Evolutionary conservation across 2,329 filamentous ascomycete species (phyloP), one percentile per base, ranked within the genome.

Genomic region (Pyrenophora teres): DNA sequence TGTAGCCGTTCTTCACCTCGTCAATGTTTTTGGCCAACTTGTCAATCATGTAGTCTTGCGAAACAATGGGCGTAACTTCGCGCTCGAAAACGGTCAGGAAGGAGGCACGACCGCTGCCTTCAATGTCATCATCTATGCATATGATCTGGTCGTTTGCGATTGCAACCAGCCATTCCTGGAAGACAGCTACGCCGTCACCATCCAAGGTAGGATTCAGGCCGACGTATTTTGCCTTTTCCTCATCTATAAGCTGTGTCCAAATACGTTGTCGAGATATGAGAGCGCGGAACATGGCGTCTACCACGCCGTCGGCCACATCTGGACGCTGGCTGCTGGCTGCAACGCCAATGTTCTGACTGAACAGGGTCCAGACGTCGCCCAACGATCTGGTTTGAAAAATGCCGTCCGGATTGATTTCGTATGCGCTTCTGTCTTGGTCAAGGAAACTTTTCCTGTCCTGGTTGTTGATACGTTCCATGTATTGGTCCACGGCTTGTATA

Each of bases 131-230:
- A 73, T 97, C 94, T 67, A 99, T 96, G 74, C 92, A 97, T 50
- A 92, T 92, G 71, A 99, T 97, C 74, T 99, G 94, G 76, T 99
- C 94, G 77, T 99, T 99, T 63, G 95, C 94, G 50, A 95, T 91
- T 39, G 94, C 92, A 46, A 99, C 87, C 49, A 99, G 87, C 92
- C 93, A 99, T 77, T 99, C 94, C 68, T 87, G 84, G 37, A 87
- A 72, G 16, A 81, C 74, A 71, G 96, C 90, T 23, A 96, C 79
- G 3, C 88, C 85, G 71, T 96, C 91, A 15, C 88, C 85, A 72
- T 96, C 91, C 15, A 85, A 83, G 0, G 54, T 40, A 6, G 67
- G 59, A 46, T 51, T 76, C 64, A 54, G 76, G 63, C 52, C 70
- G 62, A 72, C 88, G 74, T 91, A 96, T 65, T 86, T 88, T 42